Base-by-base conservation (phyloP, 2,329 filamentous ascomycete genomes). In the Daldinia eschscholtzii region DNA sequence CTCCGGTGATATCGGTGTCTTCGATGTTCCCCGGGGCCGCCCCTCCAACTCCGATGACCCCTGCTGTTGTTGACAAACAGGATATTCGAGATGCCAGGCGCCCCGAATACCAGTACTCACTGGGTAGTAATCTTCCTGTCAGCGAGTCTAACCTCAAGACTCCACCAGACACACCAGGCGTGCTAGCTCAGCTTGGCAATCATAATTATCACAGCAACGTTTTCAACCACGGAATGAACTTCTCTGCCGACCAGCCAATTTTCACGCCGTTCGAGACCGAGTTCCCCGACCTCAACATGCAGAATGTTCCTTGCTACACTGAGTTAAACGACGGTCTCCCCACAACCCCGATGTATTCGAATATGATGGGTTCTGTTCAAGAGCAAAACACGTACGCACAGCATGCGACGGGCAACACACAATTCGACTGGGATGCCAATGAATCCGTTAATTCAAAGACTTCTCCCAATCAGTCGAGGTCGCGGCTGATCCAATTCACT, bases 81-180 rank as follows among this genome's bases (percentile, higher is more conserved):
- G 76, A 75, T 7, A 55, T 80, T 37, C 80, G 80, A 4, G 84
- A 86, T 64, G 78, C 80, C 15, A 78, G 75, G 59, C 78, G 78
- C 4, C 80, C 81, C 0, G 82, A 83, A 9, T 81, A 83, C 26
- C 78, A 74, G 1, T 74, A 75, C 52, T 67, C 72, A 44, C 39
- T 82, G 76, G 74, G 74, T 15, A 68, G 65, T 64, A 72, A 68
- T 58, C 26, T 71, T 26, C 48, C 69, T 12, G 57, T 67, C 33
- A 73, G 57, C 23, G 83, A 86, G 68, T 78, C 81, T 20, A 83
- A 83, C 18, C 77, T 87, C 56, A 84, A 85, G 72, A 87, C 86
- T 5, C 86, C 86, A 13, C 86, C 86, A 2, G 83, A 81, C 4
- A 88, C 86, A 1, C 86, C 86, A 0, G 85, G 84, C 15, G 73